Conservation (phyloP, 1,284 basidiomycete species). For the Ganoderma boninense region DNA sequence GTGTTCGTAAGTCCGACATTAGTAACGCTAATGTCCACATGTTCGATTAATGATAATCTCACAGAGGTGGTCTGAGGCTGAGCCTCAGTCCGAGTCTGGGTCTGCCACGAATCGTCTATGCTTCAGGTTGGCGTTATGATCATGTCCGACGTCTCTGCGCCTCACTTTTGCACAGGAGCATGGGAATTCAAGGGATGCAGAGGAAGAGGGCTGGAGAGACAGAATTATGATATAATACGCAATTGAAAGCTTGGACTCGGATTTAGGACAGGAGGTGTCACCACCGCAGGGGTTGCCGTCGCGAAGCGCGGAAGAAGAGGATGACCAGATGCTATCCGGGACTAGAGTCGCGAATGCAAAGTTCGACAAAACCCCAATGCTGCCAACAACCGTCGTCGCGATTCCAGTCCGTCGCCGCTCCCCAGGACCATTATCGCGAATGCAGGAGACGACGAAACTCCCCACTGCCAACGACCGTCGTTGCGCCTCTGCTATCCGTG, state of each 20-base stretch:
- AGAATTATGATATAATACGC: neutral
- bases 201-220: neutral
- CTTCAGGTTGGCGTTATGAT: neutral
- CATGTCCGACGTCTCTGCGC: too few relatives aligned
- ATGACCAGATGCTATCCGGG: neutral
- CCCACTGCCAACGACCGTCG: too few relatives aligned
- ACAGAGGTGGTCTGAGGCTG: neutral
- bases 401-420: neutral
- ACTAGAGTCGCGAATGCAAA: neutral
- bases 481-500: too few relatives aligned
- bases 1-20: neutral
- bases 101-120: too few relatives aligned
- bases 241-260: neutral
- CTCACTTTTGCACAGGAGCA: too few relatives aligned
- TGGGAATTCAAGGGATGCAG: too few relatives aligned
- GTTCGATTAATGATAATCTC: neutral
- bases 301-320: neutral
- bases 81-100: too few relatives aligned
- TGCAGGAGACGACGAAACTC: too few relatives aligned
- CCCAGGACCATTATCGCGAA: too few relatives aligned
- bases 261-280: neutral
- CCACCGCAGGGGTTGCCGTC: neutral
- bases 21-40: neutral
- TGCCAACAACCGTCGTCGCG: too few relatives aligned
- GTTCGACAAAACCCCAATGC: too few relatives aligned